A percentile compares a stretch with the other conserved stretches of the same genome.
phyloP scores from a whole-genome alignment of 2,329 filamentous ascomycete genomes.

The Dryadomyces quercus-mongolicae region DNA sequence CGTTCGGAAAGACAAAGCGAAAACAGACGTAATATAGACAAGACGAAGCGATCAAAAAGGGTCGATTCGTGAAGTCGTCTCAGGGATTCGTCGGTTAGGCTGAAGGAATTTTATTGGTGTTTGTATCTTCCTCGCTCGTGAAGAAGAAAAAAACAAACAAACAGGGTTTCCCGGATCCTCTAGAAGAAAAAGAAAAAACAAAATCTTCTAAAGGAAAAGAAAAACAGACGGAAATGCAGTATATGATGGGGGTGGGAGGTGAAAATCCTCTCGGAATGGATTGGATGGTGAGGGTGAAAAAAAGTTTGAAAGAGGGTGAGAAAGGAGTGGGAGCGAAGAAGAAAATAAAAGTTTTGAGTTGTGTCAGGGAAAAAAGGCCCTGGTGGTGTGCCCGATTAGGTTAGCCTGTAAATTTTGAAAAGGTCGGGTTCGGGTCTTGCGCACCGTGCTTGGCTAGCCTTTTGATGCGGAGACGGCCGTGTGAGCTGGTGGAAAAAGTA shows the following conservation, averaged over 20 bases:
- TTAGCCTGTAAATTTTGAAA: slow-evolving; percentile 4
- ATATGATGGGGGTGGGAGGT: slow-evolving; percentile 10
- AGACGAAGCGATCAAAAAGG: neutral
- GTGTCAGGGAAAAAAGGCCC: slow-evolving; percentile 10
- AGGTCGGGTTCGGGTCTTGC: neutral
- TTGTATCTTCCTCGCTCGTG: slow-evolving; percentile 8
- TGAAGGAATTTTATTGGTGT: slow-evolving; percentile 14
- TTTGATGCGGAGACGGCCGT: neutral
- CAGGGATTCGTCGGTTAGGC: neutral
- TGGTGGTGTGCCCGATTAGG: slow-evolving; percentile 1
- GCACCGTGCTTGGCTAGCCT: neutral
- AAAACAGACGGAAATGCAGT: slow-evolving; percentile 18
- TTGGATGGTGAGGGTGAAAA: slow-evolving; percentile 14
- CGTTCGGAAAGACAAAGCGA: neutral
- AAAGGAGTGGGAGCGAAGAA: slow-evolving; percentile 10
- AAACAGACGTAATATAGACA: neutral
- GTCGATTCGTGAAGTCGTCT: neutral
- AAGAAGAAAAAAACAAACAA: slow-evolving; percentile 10
- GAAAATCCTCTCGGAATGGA: slow-evolving; percentile 17
- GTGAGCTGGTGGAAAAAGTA: neutral
- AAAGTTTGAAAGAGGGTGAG: slow-evolving; percentile 10
- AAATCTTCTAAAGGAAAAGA: slow-evolving; percentile 30
- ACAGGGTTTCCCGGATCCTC: slow-evolving; percentile 26
- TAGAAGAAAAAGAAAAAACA: slow-evolving; percentile 26
- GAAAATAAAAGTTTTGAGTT: slow-evolving; percentile 13